phyloP scores from a whole-genome alignment of 345 rosid species.

The Acer negundo region DNA sequence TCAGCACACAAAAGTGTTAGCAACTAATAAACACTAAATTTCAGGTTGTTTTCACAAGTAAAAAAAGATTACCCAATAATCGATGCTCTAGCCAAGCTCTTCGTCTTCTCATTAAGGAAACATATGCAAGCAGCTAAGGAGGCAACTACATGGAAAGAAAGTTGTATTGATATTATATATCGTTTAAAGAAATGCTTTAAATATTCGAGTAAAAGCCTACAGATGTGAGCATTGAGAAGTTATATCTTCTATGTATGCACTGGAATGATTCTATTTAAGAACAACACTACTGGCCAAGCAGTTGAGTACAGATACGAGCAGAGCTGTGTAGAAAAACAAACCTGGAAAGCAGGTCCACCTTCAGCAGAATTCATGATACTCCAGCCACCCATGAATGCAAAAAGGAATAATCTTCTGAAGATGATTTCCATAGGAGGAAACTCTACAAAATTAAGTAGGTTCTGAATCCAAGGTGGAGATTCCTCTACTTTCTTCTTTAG shows the following conservation, averaged over 20 bases:
- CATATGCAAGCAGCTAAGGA: slow-evolving; percentile 94
- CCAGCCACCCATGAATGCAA: slow-evolving; percentile 99
- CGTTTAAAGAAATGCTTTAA: not conserved
- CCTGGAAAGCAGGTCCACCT: slow-evolving; percentile 99
- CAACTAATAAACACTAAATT: not conserved
- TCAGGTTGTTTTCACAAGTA: not conserved
- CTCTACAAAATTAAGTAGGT: slow-evolving; percentile 75
- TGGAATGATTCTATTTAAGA: too few species aligned
- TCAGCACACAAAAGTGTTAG: not conserved
- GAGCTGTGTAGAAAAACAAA: slow-evolving; percentile 31
- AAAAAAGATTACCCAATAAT: slow-evolving; percentile 55
- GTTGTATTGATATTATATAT: not conserved
- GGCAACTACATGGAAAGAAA: slow-evolving; percentile 70
- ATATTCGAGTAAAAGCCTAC: not conserved
- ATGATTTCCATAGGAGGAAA: slow-evolving; percentile 80
- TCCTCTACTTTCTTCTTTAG: slow-evolving; percentile 94
- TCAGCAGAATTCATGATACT: slow-evolving; percentile 96
- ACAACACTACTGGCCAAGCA: too few species aligned
- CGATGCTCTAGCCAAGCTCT: slow-evolving; percentile 82
- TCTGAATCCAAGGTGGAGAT: slow-evolving; percentile 88
- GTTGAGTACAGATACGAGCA: not conserved
- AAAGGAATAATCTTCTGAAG: slow-evolving; percentile 87
- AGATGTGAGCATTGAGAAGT: not conserved
- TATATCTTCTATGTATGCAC: not conserved
- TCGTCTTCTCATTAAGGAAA: slow-evolving; percentile 90